Evolutionary conservation across 768 basidiomycete genomes (phyloP).

Genomic region (Suillus bovinus): DNA sequence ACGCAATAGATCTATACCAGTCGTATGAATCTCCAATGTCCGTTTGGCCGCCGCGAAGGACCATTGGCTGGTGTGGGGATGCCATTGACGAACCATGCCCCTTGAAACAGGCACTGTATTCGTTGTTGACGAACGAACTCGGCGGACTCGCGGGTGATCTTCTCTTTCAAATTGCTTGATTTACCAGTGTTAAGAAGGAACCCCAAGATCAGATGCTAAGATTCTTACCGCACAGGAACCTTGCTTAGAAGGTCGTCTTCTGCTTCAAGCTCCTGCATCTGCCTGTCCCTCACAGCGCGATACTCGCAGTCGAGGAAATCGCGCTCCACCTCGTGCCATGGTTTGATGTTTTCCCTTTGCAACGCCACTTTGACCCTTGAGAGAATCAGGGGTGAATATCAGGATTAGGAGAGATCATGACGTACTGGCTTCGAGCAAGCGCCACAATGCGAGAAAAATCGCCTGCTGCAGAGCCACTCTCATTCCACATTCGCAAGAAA

Average conservation of each 20-base stretch:
- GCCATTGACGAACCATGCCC: constrained; percentile 91
- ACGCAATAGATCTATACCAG: constrained; percentile 47
- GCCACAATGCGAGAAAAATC: constrained; percentile 82
- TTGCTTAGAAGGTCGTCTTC: constrained; percentile 89
- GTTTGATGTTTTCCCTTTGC: constrained; percentile 67
- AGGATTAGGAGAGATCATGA: constrained; percentile 20
- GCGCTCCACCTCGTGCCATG: constrained; percentile 83
- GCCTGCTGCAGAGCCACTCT: constrained; percentile 72
- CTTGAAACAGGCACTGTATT: constrained; percentile 83
- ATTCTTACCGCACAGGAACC: constrained; percentile 74
- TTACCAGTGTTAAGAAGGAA: constrained; percentile 9
- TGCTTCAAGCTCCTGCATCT: constrained; percentile 87
- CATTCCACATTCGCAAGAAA: constrained; percentile 92
- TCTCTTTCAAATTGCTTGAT: constrained; percentile 77
- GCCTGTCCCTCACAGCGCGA: constrained; percentile 80
- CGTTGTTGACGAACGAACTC: constrained; percentile 89
- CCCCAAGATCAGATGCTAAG: constrained; percentile 2
- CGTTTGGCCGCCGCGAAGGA: constrained; percentile 52
- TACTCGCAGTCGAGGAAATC: constrained; percentile 84
- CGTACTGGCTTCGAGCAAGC: constrained; percentile 83
- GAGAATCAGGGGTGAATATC: constrained; percentile 4
- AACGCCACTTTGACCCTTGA: constrained; percentile 75
- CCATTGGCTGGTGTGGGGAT: constrained; percentile 48
- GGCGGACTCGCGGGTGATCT: constrained; percentile 86
- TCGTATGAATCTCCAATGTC: constrained; percentile 86